Evolutionary conservation across 352 stramenopile genomes (phyloP), one percentile per base, ranked within the genome.

Genomic region (Detonula confervacea): DNA sequence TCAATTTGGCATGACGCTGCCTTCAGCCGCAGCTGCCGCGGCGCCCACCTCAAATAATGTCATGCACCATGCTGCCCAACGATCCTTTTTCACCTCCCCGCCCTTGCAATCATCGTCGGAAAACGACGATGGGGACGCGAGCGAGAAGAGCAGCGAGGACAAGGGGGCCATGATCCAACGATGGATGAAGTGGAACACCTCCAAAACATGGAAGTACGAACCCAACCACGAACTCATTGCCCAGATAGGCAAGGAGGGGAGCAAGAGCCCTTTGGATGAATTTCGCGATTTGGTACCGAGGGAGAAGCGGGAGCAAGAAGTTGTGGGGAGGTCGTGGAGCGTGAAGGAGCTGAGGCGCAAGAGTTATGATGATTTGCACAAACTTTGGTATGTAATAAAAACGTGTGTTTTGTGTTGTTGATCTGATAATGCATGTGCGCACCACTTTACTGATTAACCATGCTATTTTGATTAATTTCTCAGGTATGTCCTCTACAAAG

Each of bases 361-460:
- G 87, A 98, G 93, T 86, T 98, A 97, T 60, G 96, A 99, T 39
- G 97, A 99, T 92, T 92, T 99, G 60, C 97, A 98, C 91, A 98
- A 98, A 89, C 93, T 99, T 33, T 99, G 97, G 97, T 95, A 83
- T 77, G 88, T 90, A 63, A n/a, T n/a, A n/a, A n/a, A n/a, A n/a
- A n/a, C n/a, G n/a, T n/a, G n/a, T n/a, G n/a, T n/a, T n/a, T n/a
- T n/a, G n/a, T n/a, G n/a, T n/a, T n/a, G n/a, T n/a, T n/a, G n/a
- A n/a, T n/a, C n/a, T n/a, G n/a, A n/a, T n/a, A n/a, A n/a, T n/a
- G n/a, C n/a, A n/a, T n/a, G n/a, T n/a, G n/a, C n/a, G n/a, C n/a
- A n/a, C n/a, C n/a, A n/a, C n/a, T n/a, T n/a, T n/a, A n/a, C n/a
- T n/a, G n/a, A n/a, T n/a, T n/a, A n/a, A n/a, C n/a, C 35, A 16